A percentile compares a stretch with the other conserved stretches of the same genome.
Conservation (phyloP, 306 rosid genomes). For the Quillaja saponaria region DNA sequence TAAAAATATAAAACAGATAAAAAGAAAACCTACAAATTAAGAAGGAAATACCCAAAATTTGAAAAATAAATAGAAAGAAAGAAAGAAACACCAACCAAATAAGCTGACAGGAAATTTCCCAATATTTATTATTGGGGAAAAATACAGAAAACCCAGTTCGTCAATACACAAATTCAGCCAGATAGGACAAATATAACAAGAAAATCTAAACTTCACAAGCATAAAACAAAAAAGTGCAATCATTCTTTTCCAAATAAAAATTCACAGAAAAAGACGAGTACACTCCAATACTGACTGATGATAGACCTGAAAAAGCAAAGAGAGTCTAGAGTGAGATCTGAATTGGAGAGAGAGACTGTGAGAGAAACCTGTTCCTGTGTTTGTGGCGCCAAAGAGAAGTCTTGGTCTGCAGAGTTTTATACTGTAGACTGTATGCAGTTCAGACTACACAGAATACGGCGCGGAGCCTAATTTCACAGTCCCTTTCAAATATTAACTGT, state of each 20-base stretch:
- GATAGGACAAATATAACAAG: neutral
- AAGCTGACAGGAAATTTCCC: too few relatives aligned
- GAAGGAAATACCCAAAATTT: neutral
- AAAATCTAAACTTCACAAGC: constrained; percentile 23
- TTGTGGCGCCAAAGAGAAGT: constrained; percentile 55
- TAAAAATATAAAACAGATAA: neutral
- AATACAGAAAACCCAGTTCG: neutral
- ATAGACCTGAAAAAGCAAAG: neutral
- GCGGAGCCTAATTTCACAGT: too few relatives aligned
- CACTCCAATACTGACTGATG: too few relatives aligned
- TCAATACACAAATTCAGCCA: neutral
- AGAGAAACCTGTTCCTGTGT: constrained; percentile 31
- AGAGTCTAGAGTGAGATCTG: neutral
- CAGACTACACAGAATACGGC: neutral
- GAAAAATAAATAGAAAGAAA: neutral
- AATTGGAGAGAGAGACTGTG: constrained; percentile 4
- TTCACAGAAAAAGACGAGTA: neutral
- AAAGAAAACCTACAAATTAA: neutral
- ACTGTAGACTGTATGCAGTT: neutral
- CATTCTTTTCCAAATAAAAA: neutral
- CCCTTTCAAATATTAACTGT: neutral
- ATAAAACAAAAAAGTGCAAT: neutral
- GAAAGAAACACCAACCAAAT: too few relatives aligned
- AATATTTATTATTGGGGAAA: too few relatives aligned
- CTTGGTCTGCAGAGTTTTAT: neutral